A percentile compares a stretch with the other conserved stretches of the same genome.
These are phyloP conservation scores for Zoysia japonica DNA, from an alignment of 176 grass and related monocot genomes.

Conservation along the genomic window DNA sequence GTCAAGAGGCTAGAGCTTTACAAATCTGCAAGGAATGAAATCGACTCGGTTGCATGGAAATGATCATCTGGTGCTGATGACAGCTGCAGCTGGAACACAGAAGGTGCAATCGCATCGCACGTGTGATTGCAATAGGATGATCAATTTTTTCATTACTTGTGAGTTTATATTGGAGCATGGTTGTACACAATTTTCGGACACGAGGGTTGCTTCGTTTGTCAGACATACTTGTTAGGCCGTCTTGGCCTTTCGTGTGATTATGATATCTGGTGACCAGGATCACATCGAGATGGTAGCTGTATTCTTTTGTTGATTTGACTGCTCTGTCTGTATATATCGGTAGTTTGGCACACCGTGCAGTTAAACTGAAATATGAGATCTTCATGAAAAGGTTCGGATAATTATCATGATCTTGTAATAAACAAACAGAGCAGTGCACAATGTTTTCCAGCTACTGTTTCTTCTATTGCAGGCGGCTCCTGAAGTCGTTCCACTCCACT, in stretches of 20 bases:
- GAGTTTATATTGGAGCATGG: background rate
- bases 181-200: constrained; percentile 34
- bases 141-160: constrained; percentile 33
- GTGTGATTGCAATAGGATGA: constrained; percentile 30
- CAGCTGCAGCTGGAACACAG: background rate
- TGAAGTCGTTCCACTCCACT: constrained; percentile 62
- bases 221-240: constrained; percentile 36
- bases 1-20: constrained; percentile 97
- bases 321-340: background rate
- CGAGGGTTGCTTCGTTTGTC: constrained; percentile 10
- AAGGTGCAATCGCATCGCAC: constrained; percentile 19
- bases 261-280: constrained; percentile 14
- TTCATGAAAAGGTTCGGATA: background rate
- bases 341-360: background rate
- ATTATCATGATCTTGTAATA: background rate
- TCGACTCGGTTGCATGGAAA: constrained; percentile 96
- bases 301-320: constrained; percentile 33
- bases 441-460: background rate
- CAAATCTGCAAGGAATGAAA: constrained; percentile 90
- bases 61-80: constrained; percentile 39
- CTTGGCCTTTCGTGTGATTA: constrained; percentile 42
- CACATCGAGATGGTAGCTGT: constrained; percentile 27
- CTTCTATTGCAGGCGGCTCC: constrained; percentile 46
- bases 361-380: background rate
- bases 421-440: background rate